A percentile compares a stretch with the other conserved stretches of the same genome.
Evolutionary conservation across 495 filamentous ascomycete species (phyloP).

Genomic region (Aspergillus cavernicola): DNA sequence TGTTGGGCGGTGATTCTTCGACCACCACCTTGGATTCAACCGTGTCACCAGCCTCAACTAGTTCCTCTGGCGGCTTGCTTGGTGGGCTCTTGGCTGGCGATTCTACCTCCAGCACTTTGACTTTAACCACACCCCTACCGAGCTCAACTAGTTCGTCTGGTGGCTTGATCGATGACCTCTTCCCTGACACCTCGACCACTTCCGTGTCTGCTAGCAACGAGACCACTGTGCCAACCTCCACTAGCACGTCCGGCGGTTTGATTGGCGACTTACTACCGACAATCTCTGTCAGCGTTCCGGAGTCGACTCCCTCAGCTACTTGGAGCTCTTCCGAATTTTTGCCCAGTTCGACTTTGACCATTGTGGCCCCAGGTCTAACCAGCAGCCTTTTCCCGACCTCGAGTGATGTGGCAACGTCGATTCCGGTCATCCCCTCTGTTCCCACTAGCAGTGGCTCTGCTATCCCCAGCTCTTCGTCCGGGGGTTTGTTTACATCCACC

Average conservation of each 20-base stretch:
- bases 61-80: not conserved
- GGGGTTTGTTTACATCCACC: conserved; percentile 8
- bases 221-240: not conserved
- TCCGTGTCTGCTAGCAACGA: not conserved
- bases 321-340: conserved; percentile 11
- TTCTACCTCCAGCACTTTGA: not conserved
- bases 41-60: conserved; percentile 4
- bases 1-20: not conserved
- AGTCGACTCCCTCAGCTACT: conserved; percentile 12
- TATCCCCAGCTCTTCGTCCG: conserved; percentile 6
- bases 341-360: conserved; percentile 1
- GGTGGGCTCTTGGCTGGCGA: not conserved
- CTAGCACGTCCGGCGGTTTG: conserved; percentile 1
- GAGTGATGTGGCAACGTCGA: not conserved
- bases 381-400: conserved; percentile 12
- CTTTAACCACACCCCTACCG: not conserved
- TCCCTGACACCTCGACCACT: not conserved
- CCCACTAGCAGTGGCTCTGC: not conserved
- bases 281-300: conserved; percentile 29
- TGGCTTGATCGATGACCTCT: conserved; percentile 2
- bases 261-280: conserved; percentile 9
- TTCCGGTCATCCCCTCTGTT: conserved; percentile 4
- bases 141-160: conserved; percentile 1
- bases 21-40: conserved; percentile 1
- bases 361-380: conserved; percentile 5